Evolutionary conservation across 2,329 filamentous ascomycete genomes (phyloP).

Genomic region (Alternaria postmessia): DNA sequence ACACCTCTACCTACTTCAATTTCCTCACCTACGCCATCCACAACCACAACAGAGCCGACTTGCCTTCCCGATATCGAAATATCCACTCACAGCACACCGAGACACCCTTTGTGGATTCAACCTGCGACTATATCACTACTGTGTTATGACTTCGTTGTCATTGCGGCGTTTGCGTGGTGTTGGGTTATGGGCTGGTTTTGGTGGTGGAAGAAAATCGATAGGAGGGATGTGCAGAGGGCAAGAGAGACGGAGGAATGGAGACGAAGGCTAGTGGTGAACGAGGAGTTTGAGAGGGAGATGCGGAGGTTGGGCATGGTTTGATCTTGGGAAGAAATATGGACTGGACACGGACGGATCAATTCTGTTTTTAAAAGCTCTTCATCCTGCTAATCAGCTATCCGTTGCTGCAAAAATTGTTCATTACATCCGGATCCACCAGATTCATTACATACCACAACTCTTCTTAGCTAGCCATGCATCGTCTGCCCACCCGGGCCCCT

Average conservation of each 20-base stretch:
- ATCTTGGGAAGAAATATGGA: not conserved
- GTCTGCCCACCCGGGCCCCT: conserved; percentile 53
- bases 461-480: conserved; percentile 21
- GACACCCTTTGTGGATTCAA: conserved; percentile 15
- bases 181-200: conserved; percentile 17
- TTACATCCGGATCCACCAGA: not conserved
- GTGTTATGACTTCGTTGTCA: conserved; percentile 26
- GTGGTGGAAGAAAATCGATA: conserved; percentile 12
- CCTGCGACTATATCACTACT: conserved; percentile 25
- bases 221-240: not conserved
- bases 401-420: not conserved
- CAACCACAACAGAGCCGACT: not conserved
- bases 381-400: not conserved
- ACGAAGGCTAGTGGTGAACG: conserved; percentile 2
- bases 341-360: not conserved
- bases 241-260: conserved; percentile 1
- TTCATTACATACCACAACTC: not conserved
- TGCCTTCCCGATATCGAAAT: not conserved
- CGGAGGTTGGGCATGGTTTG: conserved; percentile 35
- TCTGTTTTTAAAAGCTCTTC: not conserved
- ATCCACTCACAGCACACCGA: not conserved
- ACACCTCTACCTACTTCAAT: not conserved
- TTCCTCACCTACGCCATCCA: not conserved
- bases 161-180: conserved; percentile 22
- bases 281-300: conserved; percentile 33